These are phyloP conservation scores for Solanum tarijense DNA, from an alignment of 257 asterid species.

Conservation along the genomic window DNA sequence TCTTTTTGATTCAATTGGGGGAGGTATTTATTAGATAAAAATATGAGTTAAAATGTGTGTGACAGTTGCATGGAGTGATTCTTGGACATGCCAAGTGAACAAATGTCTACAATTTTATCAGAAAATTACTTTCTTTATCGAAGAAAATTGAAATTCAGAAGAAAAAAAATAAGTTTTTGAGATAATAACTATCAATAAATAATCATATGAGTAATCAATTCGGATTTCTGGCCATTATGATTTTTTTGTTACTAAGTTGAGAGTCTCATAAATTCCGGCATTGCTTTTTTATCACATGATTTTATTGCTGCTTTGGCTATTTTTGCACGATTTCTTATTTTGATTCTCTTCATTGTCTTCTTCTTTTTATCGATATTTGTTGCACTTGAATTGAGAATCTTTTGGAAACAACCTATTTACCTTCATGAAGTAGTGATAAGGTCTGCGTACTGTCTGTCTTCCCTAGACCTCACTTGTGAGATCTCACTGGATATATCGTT, in stretches of 20 bases:
- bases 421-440: not conserved
- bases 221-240: not conserved
- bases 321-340: not conserved
- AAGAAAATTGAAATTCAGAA: too few relatives aligned
- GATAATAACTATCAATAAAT: too few relatives aligned
- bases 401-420: too few relatives aligned
- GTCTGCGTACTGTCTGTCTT: accelerated
- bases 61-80: not conserved
- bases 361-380: too few relatives aligned
- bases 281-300: not conserved
- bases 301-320: not conserved
- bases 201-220: not conserved
- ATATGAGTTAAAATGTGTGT: not conserved
- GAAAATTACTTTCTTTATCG: too few relatives aligned
- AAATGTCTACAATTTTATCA: not conserved
- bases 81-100: not conserved
- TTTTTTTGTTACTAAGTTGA: not conserved
- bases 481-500: too few relatives aligned
- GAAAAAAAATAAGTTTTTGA: too few relatives aligned
- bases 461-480: accelerated
- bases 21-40: not conserved
- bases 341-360: too few relatives aligned
- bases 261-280: not conserved
- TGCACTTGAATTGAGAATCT: not conserved
- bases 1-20: not conserved